These are phyloP conservation scores for Parastagonospora nodorum DNA, from an alignment of 2,329 filamentous ascomycete species.

Conservation along the genomic window DNA sequence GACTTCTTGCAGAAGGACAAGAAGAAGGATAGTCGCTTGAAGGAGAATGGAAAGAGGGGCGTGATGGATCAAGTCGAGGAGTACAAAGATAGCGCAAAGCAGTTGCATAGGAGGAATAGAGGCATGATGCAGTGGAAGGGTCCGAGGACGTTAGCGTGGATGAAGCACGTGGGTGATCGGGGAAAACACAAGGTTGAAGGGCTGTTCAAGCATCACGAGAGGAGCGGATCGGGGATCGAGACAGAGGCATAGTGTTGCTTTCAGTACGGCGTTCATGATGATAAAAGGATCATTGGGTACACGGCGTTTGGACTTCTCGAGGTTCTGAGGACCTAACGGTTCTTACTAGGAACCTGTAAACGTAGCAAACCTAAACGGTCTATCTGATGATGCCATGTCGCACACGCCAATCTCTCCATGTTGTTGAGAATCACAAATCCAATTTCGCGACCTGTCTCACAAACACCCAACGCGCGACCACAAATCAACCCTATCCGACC, in stretches of 20 bases:
- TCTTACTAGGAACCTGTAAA: no score
- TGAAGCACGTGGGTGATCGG: constrained; percentile 63
- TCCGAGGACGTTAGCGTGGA: constrained; percentile 60
- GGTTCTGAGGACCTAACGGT: no score
- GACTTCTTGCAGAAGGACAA: constrained; percentile 30
- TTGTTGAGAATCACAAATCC: no score
- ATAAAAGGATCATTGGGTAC: background rate
- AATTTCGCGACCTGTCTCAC: no score
- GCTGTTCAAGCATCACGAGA: constrained; percentile 63
- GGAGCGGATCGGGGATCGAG: constrained; percentile 62
- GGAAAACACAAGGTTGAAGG: constrained; percentile 52
- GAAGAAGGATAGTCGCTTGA: constrained; percentile 28
- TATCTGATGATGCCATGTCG: no score
- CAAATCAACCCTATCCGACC: no score
- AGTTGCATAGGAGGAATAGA: constrained; percentile 59
- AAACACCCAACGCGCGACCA: no score
- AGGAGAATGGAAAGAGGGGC: constrained; percentile 50
- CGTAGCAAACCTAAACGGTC: no score
- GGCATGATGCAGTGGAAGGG: constrained; percentile 77
- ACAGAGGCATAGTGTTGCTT: constrained; percentile 60
- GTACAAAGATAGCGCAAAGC: constrained; percentile 46
- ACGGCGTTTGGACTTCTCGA: no score
- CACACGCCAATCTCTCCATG: no score
- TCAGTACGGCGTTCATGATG: background rate
- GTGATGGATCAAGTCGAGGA: constrained; percentile 60